Conservation (phyloP, 345 rosid species). For the Boechera retrofracta region DNA sequence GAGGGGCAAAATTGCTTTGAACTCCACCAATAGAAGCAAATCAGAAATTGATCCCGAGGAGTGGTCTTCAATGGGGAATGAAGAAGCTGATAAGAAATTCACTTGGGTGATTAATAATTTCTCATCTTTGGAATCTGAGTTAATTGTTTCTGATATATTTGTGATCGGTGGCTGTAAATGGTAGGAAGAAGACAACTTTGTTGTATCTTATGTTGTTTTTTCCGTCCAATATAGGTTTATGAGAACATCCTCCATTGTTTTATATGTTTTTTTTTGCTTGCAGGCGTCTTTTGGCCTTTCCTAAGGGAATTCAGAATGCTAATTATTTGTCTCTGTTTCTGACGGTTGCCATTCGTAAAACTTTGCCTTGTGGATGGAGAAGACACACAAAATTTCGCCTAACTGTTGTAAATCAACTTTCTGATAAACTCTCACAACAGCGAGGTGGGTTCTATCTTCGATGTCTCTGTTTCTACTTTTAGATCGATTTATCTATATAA, state of each 20-base stretch:
- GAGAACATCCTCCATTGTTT: not conserved
- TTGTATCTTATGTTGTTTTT: not conserved
- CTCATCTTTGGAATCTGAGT: too few relatives aligned
- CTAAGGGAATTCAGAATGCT: not conserved
- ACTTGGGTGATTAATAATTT: not conserved
- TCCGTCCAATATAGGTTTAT: not conserved
- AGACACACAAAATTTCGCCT: not conserved
- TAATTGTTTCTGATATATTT: too few relatives aligned
- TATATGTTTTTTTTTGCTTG: not conserved
- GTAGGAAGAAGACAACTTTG: not conserved
- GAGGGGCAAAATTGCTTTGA: too few relatives aligned
- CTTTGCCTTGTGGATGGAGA: not conserved
- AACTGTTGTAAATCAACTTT: not conserved
- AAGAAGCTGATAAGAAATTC: not conserved
- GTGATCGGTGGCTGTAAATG: too few relatives aligned
- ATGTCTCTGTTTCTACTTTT: too few relatives aligned
- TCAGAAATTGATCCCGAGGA: too few relatives aligned
- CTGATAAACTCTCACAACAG: not conserved
- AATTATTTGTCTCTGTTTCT: not conserved
- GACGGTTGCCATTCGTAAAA: not conserved
- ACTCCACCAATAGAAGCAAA: too few relatives aligned
- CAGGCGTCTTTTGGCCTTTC: not conserved
- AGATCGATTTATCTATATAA: too few relatives aligned
- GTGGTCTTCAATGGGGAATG: not conserved
- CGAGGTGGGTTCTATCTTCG: not conserved